A percentile compares a stretch with the other conserved stretches of the same genome.
Conservation (phyloP, 2,329 filamentous ascomycete genomes). For the Zymoseptoria ardabiliae region DNA sequence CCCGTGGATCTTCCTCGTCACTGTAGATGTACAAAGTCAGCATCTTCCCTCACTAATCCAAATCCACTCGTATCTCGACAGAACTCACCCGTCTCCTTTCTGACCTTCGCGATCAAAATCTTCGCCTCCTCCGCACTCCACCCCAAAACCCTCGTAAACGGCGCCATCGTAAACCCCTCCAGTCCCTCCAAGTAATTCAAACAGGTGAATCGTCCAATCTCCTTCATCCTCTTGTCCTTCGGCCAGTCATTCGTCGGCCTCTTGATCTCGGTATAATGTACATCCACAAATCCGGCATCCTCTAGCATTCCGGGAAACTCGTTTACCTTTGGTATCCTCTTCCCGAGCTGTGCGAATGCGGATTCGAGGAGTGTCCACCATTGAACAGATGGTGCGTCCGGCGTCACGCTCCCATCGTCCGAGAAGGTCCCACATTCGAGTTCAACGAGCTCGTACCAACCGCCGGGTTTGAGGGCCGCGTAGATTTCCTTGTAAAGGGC, state of each 20-base stretch:
- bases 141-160: constrained; percentile 36
- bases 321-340: constrained; percentile 8
- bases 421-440: constrained; percentile 33
- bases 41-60: neutral
- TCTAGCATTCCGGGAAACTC: constrained; percentile 14
- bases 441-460: constrained; percentile 39
- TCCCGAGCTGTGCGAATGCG: constrained; percentile 18
- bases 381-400: constrained; percentile 15
- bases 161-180: constrained; percentile 38
- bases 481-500: constrained; percentile 27
- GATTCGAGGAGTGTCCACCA: constrained; percentile 14
- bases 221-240: constrained; percentile 23
- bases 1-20: constrained; percentile 14
- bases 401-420: constrained; percentile 35
- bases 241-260: constrained; percentile 25
- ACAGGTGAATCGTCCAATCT: constrained; percentile 20
- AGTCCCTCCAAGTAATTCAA: constrained; percentile 32
- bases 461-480: constrained; percentile 34
- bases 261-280: constrained; percentile 18
- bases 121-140: constrained; percentile 41
- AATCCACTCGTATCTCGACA: neutral
- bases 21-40: neutral
- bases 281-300: constrained; percentile 22
- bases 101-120: constrained; percentile 38
- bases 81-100: constrained; percentile 28